Percentiles rank a stretch among this genome's conserved stretches.
phyloP scores from a whole-genome alignment of 495 filamentous ascomycete genomes.

The Hypomontagnella submonticulosa region DNA sequence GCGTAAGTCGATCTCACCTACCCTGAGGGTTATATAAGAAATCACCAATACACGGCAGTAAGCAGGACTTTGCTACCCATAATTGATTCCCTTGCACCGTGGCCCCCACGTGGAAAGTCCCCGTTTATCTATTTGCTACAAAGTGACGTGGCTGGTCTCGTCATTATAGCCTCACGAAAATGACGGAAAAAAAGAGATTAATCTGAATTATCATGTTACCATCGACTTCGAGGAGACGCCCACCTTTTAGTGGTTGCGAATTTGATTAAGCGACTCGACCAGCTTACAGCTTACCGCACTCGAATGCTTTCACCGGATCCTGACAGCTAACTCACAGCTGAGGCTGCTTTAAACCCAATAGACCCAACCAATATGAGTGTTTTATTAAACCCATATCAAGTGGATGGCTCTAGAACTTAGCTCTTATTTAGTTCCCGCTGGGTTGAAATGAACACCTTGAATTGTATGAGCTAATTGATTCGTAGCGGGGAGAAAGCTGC shows the following conservation, averaged over 20 bases:
- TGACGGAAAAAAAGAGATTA: not conserved
- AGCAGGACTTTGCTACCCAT: slow-evolving; percentile 20
- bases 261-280: slow-evolving; percentile 5
- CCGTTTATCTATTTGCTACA: slow-evolving; percentile 43
- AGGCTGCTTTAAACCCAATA: slow-evolving; percentile 6
- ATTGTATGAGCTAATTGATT: slow-evolving; percentile 25
- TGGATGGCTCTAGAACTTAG: slow-evolving; percentile 33
- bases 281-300: slow-evolving; percentile 8
- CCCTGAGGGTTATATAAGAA: slow-evolving; percentile 5
- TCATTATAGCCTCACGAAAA: slow-evolving; percentile 29
- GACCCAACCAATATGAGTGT: slow-evolving; percentile 17
- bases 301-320: slow-evolving; percentile 3
- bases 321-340: not conserved
- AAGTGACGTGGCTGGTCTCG: slow-evolving; percentile 28
- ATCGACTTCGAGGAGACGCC: slow-evolving; percentile 10
- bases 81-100: slow-evolving; percentile 14
- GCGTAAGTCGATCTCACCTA: slow-evolving; percentile 21
- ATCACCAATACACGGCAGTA: slow-evolving; percentile 13
- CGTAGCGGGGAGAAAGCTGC: slow-evolving; percentile 22
- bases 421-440: slow-evolving; percentile 30
- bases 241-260: slow-evolving; percentile 7
- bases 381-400: slow-evolving; percentile 32
- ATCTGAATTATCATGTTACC: slow-evolving; percentile 18
- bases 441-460: slow-evolving; percentile 19
- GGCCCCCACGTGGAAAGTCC: slow-evolving; percentile 39